phyloP scores from a whole-genome alignment of 2,329 filamentous ascomycete species.

The Nemania serpens region DNA sequence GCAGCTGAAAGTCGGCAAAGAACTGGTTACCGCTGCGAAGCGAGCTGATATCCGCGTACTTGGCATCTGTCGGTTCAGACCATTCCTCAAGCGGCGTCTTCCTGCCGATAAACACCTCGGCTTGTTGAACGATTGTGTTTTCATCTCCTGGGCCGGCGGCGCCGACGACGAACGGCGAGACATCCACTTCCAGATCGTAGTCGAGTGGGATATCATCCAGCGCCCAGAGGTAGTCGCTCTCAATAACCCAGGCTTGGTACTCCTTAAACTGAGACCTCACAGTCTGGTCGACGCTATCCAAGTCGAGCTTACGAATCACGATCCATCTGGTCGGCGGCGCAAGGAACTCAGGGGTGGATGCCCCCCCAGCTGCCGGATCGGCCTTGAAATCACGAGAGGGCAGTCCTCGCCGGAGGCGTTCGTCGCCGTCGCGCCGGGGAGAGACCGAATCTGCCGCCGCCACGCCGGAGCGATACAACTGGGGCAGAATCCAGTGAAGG shows the following conservation, averaged over 20 bases:
- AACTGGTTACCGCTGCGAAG: conserved; percentile 9
- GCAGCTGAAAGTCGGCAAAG: conserved; percentile 48
- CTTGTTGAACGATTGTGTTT: conserved; percentile 37
- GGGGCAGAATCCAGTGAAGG: too few species aligned
- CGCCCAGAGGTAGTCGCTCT: conserved; percentile 44
- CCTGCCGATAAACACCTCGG: conserved; percentile 49
- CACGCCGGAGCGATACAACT: too few species aligned
- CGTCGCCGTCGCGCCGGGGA: too few species aligned
- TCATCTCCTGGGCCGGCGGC: background rate
- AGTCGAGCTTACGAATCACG: conserved; percentile 2
- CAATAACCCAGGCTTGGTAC: conserved; percentile 45
- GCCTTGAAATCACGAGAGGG: too few species aligned
- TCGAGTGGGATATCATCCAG: conserved; percentile 40
- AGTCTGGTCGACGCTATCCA: background rate
- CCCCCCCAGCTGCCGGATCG: too few species aligned
- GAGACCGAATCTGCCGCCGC: too few species aligned
- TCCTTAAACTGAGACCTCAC: conserved; percentile 15
- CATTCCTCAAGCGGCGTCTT: conserved; percentile 29
- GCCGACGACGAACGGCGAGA: conserved; percentile 45
- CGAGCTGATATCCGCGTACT: conserved; percentile 41
- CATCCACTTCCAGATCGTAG: conserved; percentile 46
- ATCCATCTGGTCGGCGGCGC: too few species aligned
- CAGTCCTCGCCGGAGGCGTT: too few species aligned
- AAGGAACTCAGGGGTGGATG: too few species aligned
- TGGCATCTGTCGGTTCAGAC: conserved; percentile 28